Conservation (phyloP, 1,284 basidiomycete genomes). For the Salmacisia buchloeana region DNA sequence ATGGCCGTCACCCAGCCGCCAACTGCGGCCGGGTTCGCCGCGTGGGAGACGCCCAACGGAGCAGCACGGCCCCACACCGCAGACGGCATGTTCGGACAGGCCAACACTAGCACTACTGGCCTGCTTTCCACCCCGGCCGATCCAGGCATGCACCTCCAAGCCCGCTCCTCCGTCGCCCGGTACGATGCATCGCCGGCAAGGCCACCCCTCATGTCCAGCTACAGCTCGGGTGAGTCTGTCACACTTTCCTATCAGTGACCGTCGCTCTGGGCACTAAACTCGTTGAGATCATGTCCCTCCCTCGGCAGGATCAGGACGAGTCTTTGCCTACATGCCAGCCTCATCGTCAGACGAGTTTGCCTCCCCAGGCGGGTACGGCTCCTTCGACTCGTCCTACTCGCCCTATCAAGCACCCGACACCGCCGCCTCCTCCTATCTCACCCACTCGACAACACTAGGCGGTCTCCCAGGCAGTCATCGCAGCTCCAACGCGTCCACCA, state of each 20-base stretch:
- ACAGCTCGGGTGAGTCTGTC: not conserved
- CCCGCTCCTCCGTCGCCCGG: not conserved
- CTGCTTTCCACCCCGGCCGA: not conserved
- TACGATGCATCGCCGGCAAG: not conserved
- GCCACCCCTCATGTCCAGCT: not conserved
- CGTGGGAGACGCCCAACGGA: slow-evolving; percentile 35
- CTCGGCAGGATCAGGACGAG: not conserved
- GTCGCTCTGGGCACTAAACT: slow-evolving; percentile 16
- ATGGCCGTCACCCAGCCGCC: not conserved
- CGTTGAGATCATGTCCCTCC: not conserved
- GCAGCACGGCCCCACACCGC: slow-evolving; percentile 40
- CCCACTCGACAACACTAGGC: no score
- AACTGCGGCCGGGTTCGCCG: slow-evolving; percentile 26
- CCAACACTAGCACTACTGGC: not conserved
- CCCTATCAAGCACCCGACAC: slow-evolving; percentile 2
- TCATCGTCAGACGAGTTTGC: not conserved
- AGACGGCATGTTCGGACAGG: slow-evolving; percentile 34
- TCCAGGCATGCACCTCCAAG: not conserved
- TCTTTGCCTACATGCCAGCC: not conserved
- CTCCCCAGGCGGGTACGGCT: not conserved
- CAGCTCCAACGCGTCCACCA: no score
- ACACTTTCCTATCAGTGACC: not conserved
- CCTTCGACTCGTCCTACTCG: slow-evolving; percentile 3
- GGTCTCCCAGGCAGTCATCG: no score
- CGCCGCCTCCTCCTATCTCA: not conserved